Base-by-base conservation (phyloP, 2,329 filamentous ascomycete species). In the Colletotrichum viniferum region DNA sequence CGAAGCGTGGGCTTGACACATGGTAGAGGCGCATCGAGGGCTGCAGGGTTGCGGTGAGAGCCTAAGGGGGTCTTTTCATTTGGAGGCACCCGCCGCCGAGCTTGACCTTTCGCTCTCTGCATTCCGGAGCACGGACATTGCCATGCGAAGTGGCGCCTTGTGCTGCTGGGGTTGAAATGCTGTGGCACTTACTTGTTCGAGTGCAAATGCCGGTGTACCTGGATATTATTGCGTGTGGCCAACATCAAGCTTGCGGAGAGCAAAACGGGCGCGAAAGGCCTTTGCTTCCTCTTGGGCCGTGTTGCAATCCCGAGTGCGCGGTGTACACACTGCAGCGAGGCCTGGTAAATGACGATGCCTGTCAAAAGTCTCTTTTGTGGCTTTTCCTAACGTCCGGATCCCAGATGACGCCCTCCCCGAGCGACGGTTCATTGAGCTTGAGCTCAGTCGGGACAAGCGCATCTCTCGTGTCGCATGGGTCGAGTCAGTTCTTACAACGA, bases 1-100 rank as follows among this genome's bases (percentile, higher is more conserved):
- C 62, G 69, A 66, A 52, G 63, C 63, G 69, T 62, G 62, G 69
- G 69, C 62, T 63, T 52, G 58, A 60, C 73, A 73, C 69, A 68
- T 73, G 73, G 63, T 63, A 63, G 69, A 62, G 62, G 62, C 32
- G 69, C 69, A 72, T 72, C 32, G 38, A 62, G 48, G 70, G 61
- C 62, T 74, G 68, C 68, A 72, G 69, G 68, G 69, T 68, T 67
- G 69, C 58, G 58, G 68, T 69, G 32, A 62, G 9, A 21, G 24
- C 43, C 38, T 28, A 28, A n/a, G 62, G 21, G 32, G 14, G 26
- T 16, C 14, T 64, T 67, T 18, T 38, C 55, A 26, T 56, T 70
- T 67, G 28, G 55, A 30, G 68, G 68, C 30, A 28, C 24, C 12
- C 34, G 62, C n/a, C 36, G 24, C n/a, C 36, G 24, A 65, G 34